Percentiles rank a stretch among this genome's conserved stretches.
These are phyloP conservation scores for Tricladium varicosporioides DNA, from an alignment of 2,329 filamentous ascomycete species.

Conservation along the genomic window DNA sequence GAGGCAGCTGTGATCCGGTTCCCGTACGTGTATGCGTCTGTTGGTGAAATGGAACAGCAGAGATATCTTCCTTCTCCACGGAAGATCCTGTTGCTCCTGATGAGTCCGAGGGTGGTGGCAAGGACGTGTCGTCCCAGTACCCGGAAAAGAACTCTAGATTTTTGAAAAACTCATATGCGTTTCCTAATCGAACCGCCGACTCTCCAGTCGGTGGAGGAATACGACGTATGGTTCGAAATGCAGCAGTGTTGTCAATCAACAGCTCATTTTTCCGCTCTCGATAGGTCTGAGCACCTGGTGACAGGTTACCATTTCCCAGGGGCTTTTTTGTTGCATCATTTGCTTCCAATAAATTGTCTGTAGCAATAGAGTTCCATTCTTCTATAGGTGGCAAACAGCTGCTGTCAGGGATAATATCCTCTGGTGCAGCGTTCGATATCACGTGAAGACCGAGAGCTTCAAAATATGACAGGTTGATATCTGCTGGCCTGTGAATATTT, in stretches of 20 bases:
- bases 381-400: conserved; percentile 49
- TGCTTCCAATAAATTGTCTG: conserved; percentile 33
- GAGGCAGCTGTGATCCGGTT: conserved; percentile 54
- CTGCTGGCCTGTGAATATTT: conserved; percentile 50
- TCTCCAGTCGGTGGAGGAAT: conserved; percentile 54
- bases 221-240: conserved; percentile 60
- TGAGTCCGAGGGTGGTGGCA: conserved; percentile 17
- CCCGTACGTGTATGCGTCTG: conserved; percentile 44
- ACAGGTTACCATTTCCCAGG: conserved; percentile 52
- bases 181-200: conserved; percentile 54
- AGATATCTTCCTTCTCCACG: conserved; percentile 15
- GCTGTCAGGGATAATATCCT: conserved; percentile 53
- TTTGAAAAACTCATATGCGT: conserved; percentile 65
- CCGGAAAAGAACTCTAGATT: conserved; percentile 57
- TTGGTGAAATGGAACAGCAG: conserved; percentile 22
- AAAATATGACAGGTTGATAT: conserved; percentile 50
- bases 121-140: conserved; percentile 62
- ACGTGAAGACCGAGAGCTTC: conserved; percentile 57
- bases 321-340: conserved; percentile 48
- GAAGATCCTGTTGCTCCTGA: conserved; percentile 16
- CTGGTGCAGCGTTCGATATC: conserved; percentile 46
- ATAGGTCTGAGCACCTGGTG: conserved; percentile 57
- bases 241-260: conserved; percentile 53
- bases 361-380: conserved; percentile 44
- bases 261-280: conserved; percentile 58